Base-by-base conservation (phyloP, 768 basidiomycete genomes). In the Amanita rubescens region DNA sequence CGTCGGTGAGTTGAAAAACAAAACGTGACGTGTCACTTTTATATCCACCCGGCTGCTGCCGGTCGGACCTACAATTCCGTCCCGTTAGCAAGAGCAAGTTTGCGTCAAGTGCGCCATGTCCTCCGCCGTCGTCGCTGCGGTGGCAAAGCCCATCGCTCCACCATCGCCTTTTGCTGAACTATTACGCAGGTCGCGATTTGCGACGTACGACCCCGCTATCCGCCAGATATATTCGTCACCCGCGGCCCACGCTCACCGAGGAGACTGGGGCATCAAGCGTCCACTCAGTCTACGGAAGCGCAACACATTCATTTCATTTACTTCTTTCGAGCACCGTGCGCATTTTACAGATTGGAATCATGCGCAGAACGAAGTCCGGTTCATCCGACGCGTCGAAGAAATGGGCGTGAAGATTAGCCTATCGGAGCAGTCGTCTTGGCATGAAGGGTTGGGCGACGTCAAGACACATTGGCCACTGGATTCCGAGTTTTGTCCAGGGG, bases 251-350 rank as follows among this genome's bases (percentile, higher is more conserved):
- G 81, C 84, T 11, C 75, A 84, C 59, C 80, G 90, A 24, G 88
- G 89, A 51, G 79, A 91, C 71, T 94, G 82, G 79, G 91, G 91
- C 20, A 72, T 94, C 57, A 94, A 94, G 68, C 84, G 90, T 0
- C 85, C 89, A 20, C 78, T 93, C 20, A 73, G 87, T 2, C 70
- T 85, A 43, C 79, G 84, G 50, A 78, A 81, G 30, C 77, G 78
- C 43, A 75, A 80, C 56, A 79, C 81, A 10, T 80, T 76, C 60
- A 80, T 93, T 55, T 80, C 83, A 17, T 75, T 92, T 24, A 72
- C 75, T 47, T 71, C 80, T 1, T 80, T 87, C 65, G 90, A 93
- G 63, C 80, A 85, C 27, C 79, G 72, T 51, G 80, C 87, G 53
- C 75, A 88, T 59, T 90, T 85, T 65, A 84, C 86, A 20, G 85